A percentile compares a stretch with the other conserved stretches of the same genome.
phyloP scores from a whole-genome alignment of 106 monocot genomes.

The Chionographis japonica region DNA sequence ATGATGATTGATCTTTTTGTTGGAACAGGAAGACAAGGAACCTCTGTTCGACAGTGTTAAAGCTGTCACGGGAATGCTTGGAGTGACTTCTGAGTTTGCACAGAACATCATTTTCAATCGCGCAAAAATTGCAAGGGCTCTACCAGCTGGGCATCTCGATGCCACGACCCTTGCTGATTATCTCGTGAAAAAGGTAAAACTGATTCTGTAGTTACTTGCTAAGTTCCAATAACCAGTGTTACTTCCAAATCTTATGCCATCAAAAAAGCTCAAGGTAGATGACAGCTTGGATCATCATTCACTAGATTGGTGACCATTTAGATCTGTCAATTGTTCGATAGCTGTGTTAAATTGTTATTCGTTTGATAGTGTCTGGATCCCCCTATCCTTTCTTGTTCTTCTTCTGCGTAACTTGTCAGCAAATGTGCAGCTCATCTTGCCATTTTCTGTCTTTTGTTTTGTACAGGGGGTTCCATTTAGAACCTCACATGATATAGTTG shows the following conservation, averaged over 20 bases:
- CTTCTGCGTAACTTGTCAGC: neutral
- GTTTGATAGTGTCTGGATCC: neutral
- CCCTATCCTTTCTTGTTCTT: neutral
- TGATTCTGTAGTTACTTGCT: neutral
- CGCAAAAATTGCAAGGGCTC: constrained; percentile 59
- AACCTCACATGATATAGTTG: constrained; percentile 93
- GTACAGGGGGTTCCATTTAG: constrained; percentile 83
- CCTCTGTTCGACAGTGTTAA: constrained; percentile 93
- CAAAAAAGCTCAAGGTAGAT: too few species aligned
- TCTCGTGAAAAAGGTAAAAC: constrained; percentile 91
- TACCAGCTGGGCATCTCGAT: constrained; percentile 94
- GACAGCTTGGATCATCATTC: too few species aligned
- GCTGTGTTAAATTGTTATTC: too few species aligned
- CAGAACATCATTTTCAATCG: constrained; percentile 73
- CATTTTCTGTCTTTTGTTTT: neutral
- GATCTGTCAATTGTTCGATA: too few species aligned
- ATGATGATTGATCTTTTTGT: constrained; percentile 2
- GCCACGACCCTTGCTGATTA: constrained; percentile 98
- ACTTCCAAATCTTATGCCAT: too few species aligned
- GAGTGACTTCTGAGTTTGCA: constrained; percentile 91
- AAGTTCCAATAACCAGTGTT: too few species aligned
- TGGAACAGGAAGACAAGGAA: constrained; percentile 89
- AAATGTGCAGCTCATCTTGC: neutral
- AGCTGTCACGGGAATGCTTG: constrained; percentile 79
- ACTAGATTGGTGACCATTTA: too few species aligned